Percentiles rank a stretch among this genome's conserved stretches.
Conservation (phyloP, 2,329 filamentous ascomycete species). For the Aureobasidium sp. region DNA sequence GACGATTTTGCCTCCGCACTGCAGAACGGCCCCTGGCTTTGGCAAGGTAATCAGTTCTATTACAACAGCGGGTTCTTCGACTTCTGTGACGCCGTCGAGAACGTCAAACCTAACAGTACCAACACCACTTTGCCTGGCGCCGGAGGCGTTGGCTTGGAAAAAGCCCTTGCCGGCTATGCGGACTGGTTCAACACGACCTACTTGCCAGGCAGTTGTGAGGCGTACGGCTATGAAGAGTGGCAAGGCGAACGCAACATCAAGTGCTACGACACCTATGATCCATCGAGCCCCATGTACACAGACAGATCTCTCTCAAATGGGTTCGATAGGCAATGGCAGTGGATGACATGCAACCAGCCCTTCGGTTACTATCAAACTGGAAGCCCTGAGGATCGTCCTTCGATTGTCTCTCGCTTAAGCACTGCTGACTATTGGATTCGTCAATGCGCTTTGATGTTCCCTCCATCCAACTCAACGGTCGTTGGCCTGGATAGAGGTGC, state of each 20-base stretch:
- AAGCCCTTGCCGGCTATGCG: constrained; percentile 47
- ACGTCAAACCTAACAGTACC: constrained; percentile 17
- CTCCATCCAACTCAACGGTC: constrained; percentile 39
- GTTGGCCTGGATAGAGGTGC: constrained; percentile 41
- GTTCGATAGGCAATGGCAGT: constrained; percentile 47
- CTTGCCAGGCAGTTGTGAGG: constrained; percentile 41
- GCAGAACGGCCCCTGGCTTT: constrained; percentile 48
- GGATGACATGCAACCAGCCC: constrained; percentile 58
- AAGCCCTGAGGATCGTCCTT: constrained; percentile 36
- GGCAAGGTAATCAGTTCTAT: constrained; percentile 47
- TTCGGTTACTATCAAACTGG: constrained; percentile 50
- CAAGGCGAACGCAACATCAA: constrained; percentile 31
- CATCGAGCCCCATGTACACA: constrained; percentile 41
- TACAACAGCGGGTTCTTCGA: constrained; percentile 35
- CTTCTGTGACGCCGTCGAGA: constrained; percentile 35
- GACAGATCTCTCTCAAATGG: constrained; percentile 41
- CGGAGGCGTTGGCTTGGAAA: constrained; percentile 45
- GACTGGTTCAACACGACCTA: constrained; percentile 41
- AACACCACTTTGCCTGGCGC: constrained; percentile 26
- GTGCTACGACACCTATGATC: constrained; percentile 49
- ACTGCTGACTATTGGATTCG: constrained; percentile 45
- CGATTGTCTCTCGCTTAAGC: constrained; percentile 46
- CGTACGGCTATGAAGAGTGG: constrained; percentile 41
- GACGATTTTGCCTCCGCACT: constrained; percentile 48
- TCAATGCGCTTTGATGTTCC: constrained; percentile 50